Base-by-base conservation (phyloP, 768 basidiomycete species). In the Floccularia luteovirens region DNA sequence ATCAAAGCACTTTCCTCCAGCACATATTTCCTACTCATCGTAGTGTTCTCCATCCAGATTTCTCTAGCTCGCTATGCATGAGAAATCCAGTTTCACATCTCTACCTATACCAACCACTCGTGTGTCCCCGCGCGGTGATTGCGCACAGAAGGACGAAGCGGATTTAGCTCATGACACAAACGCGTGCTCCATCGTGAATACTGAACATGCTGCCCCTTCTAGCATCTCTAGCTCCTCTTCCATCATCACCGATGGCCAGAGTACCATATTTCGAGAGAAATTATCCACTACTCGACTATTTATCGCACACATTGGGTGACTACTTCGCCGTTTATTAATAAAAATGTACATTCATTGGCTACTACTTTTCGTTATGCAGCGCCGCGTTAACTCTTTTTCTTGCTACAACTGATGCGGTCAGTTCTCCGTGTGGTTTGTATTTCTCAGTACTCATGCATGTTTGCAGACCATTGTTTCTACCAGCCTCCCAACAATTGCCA, bases 361-460 rank as follows among this genome's bases (percentile, higher is more conserved):
- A 23, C 22, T n/a, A 32, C 14, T 32, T 30, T 34, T 14, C 20
- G 19, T 21, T 12, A 37, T 43, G 21, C 53, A 90, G 89, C 33
- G 83, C 85, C 25, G 87, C 85, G 3, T 58, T 90, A 60, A 70
- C 87, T 7, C 57, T 90, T 41, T 91, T 91, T 58, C 77, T 91
- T 8, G 88, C 88, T 2, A 91, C 88, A 8, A 90, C 88, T 4
- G 88, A 90, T 58, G 76, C 84, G 36, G 89, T 90, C 53, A 46
- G 80, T 59, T 43, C 24, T 24, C 41, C 38, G 32, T 32, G 16
- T 38, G n/a, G 25, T 35, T 39, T 12, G 12, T 14, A 23, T 8
- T 24, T 25, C 31, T 16, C 19, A 20, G 12, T 37, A 6, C 34
- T 39, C 19, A 42, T 19, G 2, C 10, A 10, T 20, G 24, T 38